Conservation (phyloP, 495 filamentous ascomycete species). For the Xylaria venustula region DNA sequence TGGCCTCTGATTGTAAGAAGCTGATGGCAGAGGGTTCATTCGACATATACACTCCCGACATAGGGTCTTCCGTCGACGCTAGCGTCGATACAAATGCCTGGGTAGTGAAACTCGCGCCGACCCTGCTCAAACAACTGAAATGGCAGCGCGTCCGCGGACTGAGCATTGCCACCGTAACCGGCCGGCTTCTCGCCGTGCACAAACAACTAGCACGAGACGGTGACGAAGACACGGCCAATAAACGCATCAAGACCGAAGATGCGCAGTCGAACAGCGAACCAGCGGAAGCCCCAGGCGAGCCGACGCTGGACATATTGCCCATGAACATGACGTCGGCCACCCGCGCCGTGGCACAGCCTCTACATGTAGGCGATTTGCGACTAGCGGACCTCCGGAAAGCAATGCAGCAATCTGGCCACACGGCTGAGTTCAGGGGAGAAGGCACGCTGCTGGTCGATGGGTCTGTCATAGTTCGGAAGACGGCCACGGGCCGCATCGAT, state of each 20-base stretch:
- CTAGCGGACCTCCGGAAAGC: slow-evolving; percentile 84
- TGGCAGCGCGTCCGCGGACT: slow-evolving; percentile 93
- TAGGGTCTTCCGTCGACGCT: slow-evolving; percentile 73
- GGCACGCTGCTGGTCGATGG: slow-evolving; percentile 89
- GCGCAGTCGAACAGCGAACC: slow-evolving; percentile 30
- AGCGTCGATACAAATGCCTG: slow-evolving; percentile 98
- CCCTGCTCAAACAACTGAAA: slow-evolving; percentile 75
- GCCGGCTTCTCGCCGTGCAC: slow-evolving; percentile 46
- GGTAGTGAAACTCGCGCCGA: slow-evolving; percentile 84
- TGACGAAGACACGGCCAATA: slow-evolving; percentile 51
- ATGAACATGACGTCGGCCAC: slow-evolving; percentile 73
- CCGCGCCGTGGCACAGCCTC: slow-evolving; percentile 74
- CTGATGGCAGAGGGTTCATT: slow-evolving; percentile 55
- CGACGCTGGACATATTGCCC: slow-evolving; percentile 76
- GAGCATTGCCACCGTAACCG: slow-evolving; percentile 84
- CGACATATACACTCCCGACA: slow-evolving; percentile 75
- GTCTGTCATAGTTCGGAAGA: slow-evolving; percentile 83
- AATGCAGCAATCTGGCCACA: slow-evolving; percentile 79
- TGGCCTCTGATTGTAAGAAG: slow-evolving; percentile 80
- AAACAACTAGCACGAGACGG: slow-evolving; percentile 38
- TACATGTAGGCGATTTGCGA: slow-evolving; percentile 92
- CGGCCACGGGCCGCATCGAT: slow-evolving; percentile 80
- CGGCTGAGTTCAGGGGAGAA: slow-evolving; percentile 89
- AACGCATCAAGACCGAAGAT: slow-evolving; percentile 65
- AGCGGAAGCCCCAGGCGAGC: slow-evolving; percentile 33